Conservation (phyloP, 2,329 filamentous ascomycete species). For the Pseudodiploospora longispora region DNA sequence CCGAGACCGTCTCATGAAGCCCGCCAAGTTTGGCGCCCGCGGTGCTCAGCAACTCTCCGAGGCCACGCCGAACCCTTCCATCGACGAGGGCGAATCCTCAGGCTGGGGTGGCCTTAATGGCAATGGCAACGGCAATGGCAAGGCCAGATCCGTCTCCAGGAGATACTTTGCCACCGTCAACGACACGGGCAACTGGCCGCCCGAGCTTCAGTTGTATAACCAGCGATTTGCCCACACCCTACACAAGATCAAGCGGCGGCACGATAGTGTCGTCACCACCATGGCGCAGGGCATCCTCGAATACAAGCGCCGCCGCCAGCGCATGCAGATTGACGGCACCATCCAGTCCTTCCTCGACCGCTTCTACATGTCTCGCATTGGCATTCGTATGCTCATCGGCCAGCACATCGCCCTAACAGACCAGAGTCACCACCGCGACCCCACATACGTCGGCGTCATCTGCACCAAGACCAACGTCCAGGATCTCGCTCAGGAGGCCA, state of each 20-base stretch:
- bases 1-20: conserved; percentile 68
- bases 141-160: conserved; percentile 40
- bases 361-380: conserved; percentile 99
- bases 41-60: conserved; percentile 66
- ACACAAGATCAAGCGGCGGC: conserved; percentile 88
- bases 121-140: conserved; percentile 35
- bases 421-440: conserved; percentile 80
- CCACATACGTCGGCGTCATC: conserved; percentile 95
- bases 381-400: conserved; percentile 97
- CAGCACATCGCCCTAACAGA: conserved; percentile 97
- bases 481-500: conserved; percentile 91
- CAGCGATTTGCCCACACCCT: conserved; percentile 80
- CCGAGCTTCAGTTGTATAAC: conserved; percentile 91
- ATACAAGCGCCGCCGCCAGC: conserved; percentile 92
- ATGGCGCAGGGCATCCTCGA: conserved; percentile 97
- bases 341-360: conserved; percentile 97
- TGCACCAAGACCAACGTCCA: conserved; percentile 97
- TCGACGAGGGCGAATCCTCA: conserved; percentile 73
- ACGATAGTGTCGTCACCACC: conserved; percentile 95
- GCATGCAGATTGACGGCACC: conserved; percentile 96
- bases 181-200: conserved; percentile 82
- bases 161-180: conserved; percentile 89
- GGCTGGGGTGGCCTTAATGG: conserved; percentile 42
- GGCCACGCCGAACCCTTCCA: conserved; percentile 82
- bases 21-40: conserved; percentile 48